These are phyloP conservation scores for Pseudocercospora cruenta DNA, from an alignment of 2,329 filamentous ascomycete species.

Conservation along the genomic window DNA sequence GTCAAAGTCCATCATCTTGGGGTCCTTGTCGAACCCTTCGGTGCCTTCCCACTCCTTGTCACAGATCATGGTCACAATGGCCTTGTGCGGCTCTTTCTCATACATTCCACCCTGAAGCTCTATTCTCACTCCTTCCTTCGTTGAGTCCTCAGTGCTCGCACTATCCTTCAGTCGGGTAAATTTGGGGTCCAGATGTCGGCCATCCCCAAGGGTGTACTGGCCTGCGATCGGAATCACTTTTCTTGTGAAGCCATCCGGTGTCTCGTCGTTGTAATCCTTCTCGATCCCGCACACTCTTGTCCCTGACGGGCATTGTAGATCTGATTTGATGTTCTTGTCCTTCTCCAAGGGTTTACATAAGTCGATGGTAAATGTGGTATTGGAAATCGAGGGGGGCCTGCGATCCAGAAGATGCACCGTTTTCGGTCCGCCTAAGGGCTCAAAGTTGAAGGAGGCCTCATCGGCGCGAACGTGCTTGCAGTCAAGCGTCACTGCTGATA, in stretches of 20 bases:
- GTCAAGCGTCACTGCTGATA: slow-evolving; percentile 56
- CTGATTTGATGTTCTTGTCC: slow-evolving; percentile 57
- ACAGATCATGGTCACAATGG: slow-evolving; percentile 85
- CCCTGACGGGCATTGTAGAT: slow-evolving; percentile 66
- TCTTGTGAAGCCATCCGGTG: slow-evolving; percentile 54
- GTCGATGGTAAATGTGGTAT: slow-evolving; percentile 82
- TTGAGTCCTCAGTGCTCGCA: slow-evolving; percentile 65
- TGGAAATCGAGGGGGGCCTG: slow-evolving; percentile 58
- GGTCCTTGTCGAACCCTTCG: slow-evolving; percentile 68
- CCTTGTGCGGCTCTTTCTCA: slow-evolving; percentile 66
- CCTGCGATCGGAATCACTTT: slow-evolving; percentile 75
- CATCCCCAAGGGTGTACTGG: slow-evolving; percentile 63
- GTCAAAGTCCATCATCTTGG: slow-evolving; percentile 53
- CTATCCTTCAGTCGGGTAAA: slow-evolving; percentile 68
- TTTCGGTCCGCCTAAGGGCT: slow-evolving; percentile 67
- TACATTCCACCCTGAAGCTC: slow-evolving; percentile 65
- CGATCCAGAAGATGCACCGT: slow-evolving; percentile 62
- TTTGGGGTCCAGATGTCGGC: slow-evolving; percentile 65
- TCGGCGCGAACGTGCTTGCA: slow-evolving; percentile 67
- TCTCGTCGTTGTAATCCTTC: slow-evolving; percentile 56
- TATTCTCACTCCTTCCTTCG: slow-evolving; percentile 72
- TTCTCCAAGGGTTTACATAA: slow-evolving; percentile 71
- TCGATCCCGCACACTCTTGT: slow-evolving; percentile 79
- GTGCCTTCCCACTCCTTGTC: slow-evolving; percentile 71
- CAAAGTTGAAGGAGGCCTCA: slow-evolving; percentile 66